phyloP scores from a whole-genome alignment of 2,329 filamentous ascomycete genomes.

The Trichoderma citrinoviride region DNA sequence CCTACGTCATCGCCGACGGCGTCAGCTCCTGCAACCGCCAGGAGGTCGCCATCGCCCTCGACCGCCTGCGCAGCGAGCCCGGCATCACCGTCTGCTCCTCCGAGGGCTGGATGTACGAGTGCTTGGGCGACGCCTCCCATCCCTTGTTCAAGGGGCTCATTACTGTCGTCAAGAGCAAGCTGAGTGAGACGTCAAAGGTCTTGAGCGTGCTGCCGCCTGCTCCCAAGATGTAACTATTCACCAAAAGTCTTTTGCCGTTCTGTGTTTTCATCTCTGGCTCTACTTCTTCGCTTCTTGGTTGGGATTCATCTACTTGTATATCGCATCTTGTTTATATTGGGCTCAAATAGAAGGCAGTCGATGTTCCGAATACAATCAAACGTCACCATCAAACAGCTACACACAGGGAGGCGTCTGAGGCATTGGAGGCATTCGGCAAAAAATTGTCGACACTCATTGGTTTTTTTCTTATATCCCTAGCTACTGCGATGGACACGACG shows the following conservation, averaged over 20 bases:
- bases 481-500: neutral
- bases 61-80: slow-evolving; percentile 64
- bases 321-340: neutral
- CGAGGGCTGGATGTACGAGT: slow-evolving; percentile 88
- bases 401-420: neutral
- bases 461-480: slow-evolving; percentile 15
- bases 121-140: slow-evolving; percentile 75
- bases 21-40: slow-evolving; percentile 83
- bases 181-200: slow-evolving; percentile 65
- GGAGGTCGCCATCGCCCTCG: slow-evolving; percentile 77
- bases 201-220: slow-evolving; percentile 60
- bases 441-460: neutral
- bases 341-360: neutral
- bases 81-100: slow-evolving; percentile 80
- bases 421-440: neutral
- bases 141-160: slow-evolving; percentile 71
- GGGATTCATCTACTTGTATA: neutral
- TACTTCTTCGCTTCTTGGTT: neutral
- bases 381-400: neutral
- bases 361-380: neutral
- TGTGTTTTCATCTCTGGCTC: neutral
- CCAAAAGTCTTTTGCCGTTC: neutral
- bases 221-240: slow-evolving; percentile 50
- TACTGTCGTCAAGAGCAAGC: slow-evolving; percentile 73
- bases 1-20: slow-evolving; percentile 85